phyloP scores from a whole-genome alignment of 176 grass and related monocot genomes.

The Oryza glumipatula region DNA sequence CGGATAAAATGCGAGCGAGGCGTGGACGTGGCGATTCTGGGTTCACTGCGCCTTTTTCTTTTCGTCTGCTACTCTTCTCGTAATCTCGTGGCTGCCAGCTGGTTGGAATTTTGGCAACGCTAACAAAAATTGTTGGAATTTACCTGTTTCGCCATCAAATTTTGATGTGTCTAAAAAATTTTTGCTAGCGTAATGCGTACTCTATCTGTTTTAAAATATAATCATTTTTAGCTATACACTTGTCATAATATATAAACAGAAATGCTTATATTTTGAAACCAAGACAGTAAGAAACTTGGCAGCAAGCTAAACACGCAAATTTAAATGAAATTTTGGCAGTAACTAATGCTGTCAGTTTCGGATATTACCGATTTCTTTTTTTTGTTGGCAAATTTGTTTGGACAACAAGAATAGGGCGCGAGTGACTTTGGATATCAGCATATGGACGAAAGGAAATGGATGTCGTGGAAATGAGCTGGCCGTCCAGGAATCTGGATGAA shows the following conservation, averaged over 20 bases:
- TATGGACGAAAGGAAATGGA: neutral
- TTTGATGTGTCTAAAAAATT: no score
- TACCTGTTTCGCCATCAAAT: no score
- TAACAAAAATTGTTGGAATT: no score
- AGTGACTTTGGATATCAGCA: neutral
- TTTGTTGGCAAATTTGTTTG: no score
- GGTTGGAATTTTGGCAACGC: neutral
- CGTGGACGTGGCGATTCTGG: constrained; percentile 28
- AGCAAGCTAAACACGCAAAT: neutral
- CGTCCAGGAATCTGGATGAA: constrained; percentile 47
- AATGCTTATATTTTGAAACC: no score
- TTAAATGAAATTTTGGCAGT: neutral
- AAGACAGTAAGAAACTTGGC: no score
- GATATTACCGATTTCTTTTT: neutral
- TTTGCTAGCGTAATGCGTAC: no score
- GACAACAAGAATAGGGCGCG: no score
- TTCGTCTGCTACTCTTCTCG: neutral
- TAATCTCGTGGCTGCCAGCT: neutral
- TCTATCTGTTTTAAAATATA: no score
- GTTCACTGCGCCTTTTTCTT: constrained; percentile 8
- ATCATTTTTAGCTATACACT: no score
- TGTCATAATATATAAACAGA: no score
- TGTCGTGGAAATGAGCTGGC: neutral
- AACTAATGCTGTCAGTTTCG: neutral
- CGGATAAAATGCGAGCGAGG: constrained; percentile 44